A percentile compares a stretch with the other conserved stretches of the same genome.
Conservation (phyloP, 352 stramenopile genomes). For the Phytophthora sp. region DNA sequence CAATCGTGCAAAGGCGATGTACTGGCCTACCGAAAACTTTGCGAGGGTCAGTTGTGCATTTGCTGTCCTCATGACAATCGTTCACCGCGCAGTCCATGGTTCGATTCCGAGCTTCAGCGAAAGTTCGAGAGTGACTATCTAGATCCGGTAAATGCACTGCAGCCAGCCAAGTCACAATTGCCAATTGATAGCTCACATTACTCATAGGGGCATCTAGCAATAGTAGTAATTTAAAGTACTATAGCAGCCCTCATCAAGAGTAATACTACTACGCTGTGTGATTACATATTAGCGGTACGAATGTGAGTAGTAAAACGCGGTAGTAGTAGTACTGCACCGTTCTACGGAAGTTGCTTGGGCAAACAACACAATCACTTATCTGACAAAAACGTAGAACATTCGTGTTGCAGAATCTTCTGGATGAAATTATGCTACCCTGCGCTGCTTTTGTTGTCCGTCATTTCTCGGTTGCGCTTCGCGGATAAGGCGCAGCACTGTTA, state of each 20-base stretch:
- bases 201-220: not conserved
- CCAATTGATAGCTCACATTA: not conserved
- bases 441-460: too few species aligned
- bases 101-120: not conserved
- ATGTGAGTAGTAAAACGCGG: too few species aligned
- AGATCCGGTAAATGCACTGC: not conserved
- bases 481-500: too few species aligned
- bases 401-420: too few species aligned
- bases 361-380: too few species aligned
- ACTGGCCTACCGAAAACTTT: not conserved
- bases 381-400: too few species aligned
- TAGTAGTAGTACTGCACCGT: not conserved
- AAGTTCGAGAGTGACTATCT: not conserved
- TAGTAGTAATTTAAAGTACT: not conserved
- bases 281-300: not conserved
- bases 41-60: conserved; percentile 1
- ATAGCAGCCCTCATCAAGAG: not conserved
- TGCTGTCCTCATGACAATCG: conserved; percentile 1
- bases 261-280: not conserved
- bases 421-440: too few species aligned
- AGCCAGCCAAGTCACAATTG: not conserved
- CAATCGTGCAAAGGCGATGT: conserved; percentile 6
- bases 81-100: too few species aligned
- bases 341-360: too few species aligned
- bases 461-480: too few species aligned